Base-by-base conservation (phyloP, 495 filamentous ascomycete species). In the Chaetomium cochliodes region DNA sequence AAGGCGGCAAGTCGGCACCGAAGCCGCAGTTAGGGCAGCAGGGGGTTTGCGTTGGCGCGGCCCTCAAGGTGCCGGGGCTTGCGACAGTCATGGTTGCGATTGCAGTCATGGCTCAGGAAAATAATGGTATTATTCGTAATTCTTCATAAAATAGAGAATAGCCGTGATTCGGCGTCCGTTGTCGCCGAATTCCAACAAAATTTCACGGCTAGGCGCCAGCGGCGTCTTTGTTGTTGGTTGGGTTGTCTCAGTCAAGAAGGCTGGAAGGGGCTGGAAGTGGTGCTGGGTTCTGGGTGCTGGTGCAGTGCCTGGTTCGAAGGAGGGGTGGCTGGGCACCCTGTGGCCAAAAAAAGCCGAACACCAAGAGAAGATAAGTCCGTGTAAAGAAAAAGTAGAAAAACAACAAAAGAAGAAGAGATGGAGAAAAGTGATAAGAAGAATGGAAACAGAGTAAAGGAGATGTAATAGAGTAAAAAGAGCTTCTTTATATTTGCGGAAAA, bases 1-100 rank as follows among this genome's bases (percentile, higher is more conserved):
- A 74, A 47, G 69, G 68, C 26, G 69, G 69, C 39, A 76, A 65
- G 33, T 66, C 57, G 33, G 74, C 56, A 59, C 90, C 59, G 39
- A 60, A 69, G 47, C 74, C 74, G 66, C 74, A 77, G n/a, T 69
- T 65, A 1, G 74, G 74, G 33, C 74, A 77, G 70, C 86, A 73
- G 16, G 67, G 53, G 8, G 33, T 51, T 20, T 26, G 55, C 7
- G 18, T 18, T 33, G 6, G 30, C 8, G 23, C 28, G 9, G 62
- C 28, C 66, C 57, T 61, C 66, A 64, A 60, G 54, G 65, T 63
- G 54, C 54, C 33, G 26, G 65, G 3, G 26, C 47, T 55, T 15
- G 60, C 39, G 55, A 30, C 55, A n/a, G 65, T 23, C 61, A 61
- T 62, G 56, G 56, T 50, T 20, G 47, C 61, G 37, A 18, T 58